Percentiles rank a stretch among this genome's conserved stretches.
These are phyloP conservation scores for Suillus occidentalis DNA, from an alignment of 768 basidiomycete species.

Conservation along the genomic window DNA sequence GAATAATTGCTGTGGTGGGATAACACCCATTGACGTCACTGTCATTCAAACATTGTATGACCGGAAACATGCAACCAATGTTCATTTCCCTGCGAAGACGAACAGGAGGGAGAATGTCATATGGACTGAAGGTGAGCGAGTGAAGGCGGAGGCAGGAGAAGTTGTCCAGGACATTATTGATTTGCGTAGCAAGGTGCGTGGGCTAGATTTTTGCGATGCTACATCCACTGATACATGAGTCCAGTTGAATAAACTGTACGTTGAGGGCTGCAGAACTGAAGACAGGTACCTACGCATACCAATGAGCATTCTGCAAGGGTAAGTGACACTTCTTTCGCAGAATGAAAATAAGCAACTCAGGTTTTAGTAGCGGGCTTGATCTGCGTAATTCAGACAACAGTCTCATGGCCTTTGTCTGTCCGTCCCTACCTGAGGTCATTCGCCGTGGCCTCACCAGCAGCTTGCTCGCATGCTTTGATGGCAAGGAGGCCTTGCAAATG, in stretches of 20 bases:
- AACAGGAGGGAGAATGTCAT: not conserved
- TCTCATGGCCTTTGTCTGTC: not conserved
- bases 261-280: not conserved
- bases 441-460: not conserved
- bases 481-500: not conserved
- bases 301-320: not conserved
- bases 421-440: not conserved
- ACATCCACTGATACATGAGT: not conserved
- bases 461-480: not conserved
- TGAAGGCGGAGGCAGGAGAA: not conserved
- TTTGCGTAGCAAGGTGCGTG: not conserved
- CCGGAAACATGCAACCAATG: not conserved
- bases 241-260: not conserved
- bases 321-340: not conserved
- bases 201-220: not conserved
- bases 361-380: not conserved
- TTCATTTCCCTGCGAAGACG: not conserved
- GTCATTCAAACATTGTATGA: not conserved
- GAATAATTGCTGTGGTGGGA: not conserved
- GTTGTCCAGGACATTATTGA: not conserved
- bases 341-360: too few species aligned
- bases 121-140: not conserved
- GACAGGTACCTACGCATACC: not conserved
- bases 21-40: not conserved
- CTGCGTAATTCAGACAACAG: not conserved